Evolutionary conservation across 345 rosid genomes (phyloP), one percentile per base, ranked within the genome.

Genomic region (Lepidium africanum): DNA sequence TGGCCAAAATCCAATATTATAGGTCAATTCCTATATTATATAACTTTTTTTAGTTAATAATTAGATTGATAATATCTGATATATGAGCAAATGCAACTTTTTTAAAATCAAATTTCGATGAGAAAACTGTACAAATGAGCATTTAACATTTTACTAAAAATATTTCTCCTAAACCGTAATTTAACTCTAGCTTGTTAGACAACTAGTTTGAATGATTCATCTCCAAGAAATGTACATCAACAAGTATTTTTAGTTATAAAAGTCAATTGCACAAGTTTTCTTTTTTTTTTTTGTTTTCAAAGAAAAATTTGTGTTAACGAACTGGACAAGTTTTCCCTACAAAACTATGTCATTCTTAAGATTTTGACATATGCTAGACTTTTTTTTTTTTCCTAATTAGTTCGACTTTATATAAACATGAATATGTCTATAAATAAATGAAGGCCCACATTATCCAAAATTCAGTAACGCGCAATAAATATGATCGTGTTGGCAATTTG

Each of bases 401-500:
- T 21, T 57, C 16, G 16, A 39, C 62, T 12, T 33, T 59, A 23
- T n/a, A 39, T n/a, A 13, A 4, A 40, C 50, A 39, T 25, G 48
- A 38, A 21, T 9, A 58, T 58, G 19, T 30, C 4, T 45, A 27
- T 40, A 27, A 10, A 52, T 27, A 38, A 3, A 37, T 4, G 16
- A 55, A 30, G 57, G 39, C 63, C 65, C 72, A 68, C 73, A 46
- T 47, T 47, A 69, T 69, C 73, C 73, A 45, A 45, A 1, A 21
- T 47, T 13, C 9, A 21, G 45, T 68, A 56, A 45, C 55, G 48
- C 58, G 49, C 21, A 14, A 23, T 59, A 17, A 14, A 37, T 48
- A 69, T 69, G 73, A 69, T 69, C 40, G 2, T 69, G 73, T 59
- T 69, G 66, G 59, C 58, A 59, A 69, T 69, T 23, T 59, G 10